These are phyloP conservation scores for Pyrus bretschneideri DNA, from an alignment of 306 rosid genomes.

Conservation along the genomic window DNA sequence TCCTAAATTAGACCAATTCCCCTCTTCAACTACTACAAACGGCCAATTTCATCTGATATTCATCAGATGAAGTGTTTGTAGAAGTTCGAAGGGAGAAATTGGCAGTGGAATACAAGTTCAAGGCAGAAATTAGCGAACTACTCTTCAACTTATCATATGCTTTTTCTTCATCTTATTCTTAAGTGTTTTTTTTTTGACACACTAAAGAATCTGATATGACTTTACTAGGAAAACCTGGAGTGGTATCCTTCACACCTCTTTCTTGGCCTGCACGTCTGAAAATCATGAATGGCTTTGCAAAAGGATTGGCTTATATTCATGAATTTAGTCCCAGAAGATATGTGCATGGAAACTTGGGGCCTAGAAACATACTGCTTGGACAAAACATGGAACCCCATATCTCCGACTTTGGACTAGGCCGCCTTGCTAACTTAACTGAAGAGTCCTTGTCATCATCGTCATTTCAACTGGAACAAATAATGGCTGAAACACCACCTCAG, in stretches of 20 bases:
- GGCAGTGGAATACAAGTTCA: no score
- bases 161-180: neutral
- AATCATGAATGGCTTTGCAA: slow-evolving; percentile 74
- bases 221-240: slow-evolving; percentile 59
- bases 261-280: slow-evolving; percentile 62
- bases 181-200: neutral
- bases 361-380: slow-evolving; percentile 73
- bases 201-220: neutral
- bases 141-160: no score
- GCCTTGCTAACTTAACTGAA: slow-evolving; percentile 81
- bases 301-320: slow-evolving; percentile 73
- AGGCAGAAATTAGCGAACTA: no score
- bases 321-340: slow-evolving; percentile 84
- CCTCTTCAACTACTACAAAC: no score
- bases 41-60: no score
- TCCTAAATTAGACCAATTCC: no score
- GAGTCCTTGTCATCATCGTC: slow-evolving; percentile 60
- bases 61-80: no score
- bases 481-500: slow-evolving; percentile 34
- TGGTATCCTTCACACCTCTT: slow-evolving; percentile 43
- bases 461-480: slow-evolving; percentile 52
- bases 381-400: slow-evolving; percentile 66
- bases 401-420: slow-evolving; percentile 80
- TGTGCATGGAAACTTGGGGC: slow-evolving; percentile 84
- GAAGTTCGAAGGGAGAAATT: no score